Evolutionary conservation across 768 basidiomycete species (phyloP).

Genomic region (Russula dissimulans): DNA sequence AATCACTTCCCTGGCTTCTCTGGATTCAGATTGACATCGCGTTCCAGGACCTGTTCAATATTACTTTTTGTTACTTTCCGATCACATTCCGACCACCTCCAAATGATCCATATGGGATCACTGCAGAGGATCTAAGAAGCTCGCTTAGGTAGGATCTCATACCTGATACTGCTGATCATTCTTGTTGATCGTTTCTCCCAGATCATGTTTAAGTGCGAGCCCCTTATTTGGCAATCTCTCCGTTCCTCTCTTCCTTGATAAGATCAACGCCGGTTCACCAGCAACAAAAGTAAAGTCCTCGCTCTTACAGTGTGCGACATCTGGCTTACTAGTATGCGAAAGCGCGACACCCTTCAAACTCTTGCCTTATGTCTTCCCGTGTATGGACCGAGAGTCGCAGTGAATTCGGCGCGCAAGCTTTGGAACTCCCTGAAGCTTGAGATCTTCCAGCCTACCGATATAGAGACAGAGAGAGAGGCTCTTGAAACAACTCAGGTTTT

Average conservation of each 20-base stretch:
- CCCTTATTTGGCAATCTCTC: conserved; percentile 78
- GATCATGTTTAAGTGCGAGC: conserved; percentile 66
- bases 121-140: conserved; percentile 71
- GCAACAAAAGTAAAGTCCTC: conserved; percentile 58
- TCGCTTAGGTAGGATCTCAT: conserved; percentile 47
- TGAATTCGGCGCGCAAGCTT: conserved; percentile 60
- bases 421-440: conserved; percentile 91
- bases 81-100: conserved; percentile 94
- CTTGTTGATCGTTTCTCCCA: conserved; percentile 23
- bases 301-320: neutral
- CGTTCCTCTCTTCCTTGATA: conserved; percentile 84
- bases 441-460: conserved; percentile 91
- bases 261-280: conserved; percentile 74
- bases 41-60: conserved; percentile 76
- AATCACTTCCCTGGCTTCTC: neutral
- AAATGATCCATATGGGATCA: conserved; percentile 89
- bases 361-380: conserved; percentile 72
- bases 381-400: conserved; percentile 60
- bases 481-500: conserved; percentile 62
- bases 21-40: neutral
- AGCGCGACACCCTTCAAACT: conserved; percentile 83
- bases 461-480: conserved; percentile 62
- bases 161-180: neutral
- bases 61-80: conserved; percentile 97
- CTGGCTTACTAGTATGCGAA: conserved; percentile 11